Evolutionary conservation across 208 protist genomes (phyloP).

Genomic region (Acanthamoeba quina): DNA sequence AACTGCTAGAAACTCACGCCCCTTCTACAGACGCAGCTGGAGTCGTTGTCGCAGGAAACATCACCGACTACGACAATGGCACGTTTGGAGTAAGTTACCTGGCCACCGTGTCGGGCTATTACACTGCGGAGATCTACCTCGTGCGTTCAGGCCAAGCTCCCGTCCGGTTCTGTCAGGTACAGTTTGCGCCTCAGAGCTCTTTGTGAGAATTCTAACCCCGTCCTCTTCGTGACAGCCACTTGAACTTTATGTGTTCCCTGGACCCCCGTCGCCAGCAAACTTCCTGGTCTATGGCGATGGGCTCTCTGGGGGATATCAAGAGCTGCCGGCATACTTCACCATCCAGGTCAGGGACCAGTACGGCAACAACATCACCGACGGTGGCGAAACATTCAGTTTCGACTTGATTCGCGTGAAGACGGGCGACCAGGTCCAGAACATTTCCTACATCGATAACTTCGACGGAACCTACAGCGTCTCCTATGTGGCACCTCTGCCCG

Average conservation of each 20-base stretch:
- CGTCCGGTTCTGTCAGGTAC: slow-evolving; percentile 10
- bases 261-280: not conserved
- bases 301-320: not conserved
- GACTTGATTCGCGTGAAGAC: not conserved
- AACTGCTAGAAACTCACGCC: not conserved
- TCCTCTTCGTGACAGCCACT: not conserved
- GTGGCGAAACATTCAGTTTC: slow-evolving; percentile 13
- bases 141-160: slow-evolving; percentile 1
- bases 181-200: not conserved
- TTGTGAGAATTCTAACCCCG: not conserved
- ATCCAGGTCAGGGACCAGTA: slow-evolving; percentile 55
- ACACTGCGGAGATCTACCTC: slow-evolving; percentile 17
- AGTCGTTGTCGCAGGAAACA: not conserved
- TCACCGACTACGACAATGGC: slow-evolving; percentile 36
- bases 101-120: slow-evolving; percentile 19
- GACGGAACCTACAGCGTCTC: slow-evolving; percentile 67
- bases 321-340: slow-evolving; percentile 36
- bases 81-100: slow-evolving; percentile 10
- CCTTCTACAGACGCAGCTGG: not conserved
- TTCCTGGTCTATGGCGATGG: slow-evolving; percentile 55
- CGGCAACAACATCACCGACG: slow-evolving; percentile 67
- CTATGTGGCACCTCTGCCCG: slow-evolving; percentile 44
- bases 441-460: slow-evolving; percentile 15
- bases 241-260: slow-evolving; percentile 20
- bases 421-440: not conserved